These are phyloP conservation scores for Magnusiomyces fungicola DNA, from an alignment of 1,139 yeast species.

Conservation along the genomic window DNA sequence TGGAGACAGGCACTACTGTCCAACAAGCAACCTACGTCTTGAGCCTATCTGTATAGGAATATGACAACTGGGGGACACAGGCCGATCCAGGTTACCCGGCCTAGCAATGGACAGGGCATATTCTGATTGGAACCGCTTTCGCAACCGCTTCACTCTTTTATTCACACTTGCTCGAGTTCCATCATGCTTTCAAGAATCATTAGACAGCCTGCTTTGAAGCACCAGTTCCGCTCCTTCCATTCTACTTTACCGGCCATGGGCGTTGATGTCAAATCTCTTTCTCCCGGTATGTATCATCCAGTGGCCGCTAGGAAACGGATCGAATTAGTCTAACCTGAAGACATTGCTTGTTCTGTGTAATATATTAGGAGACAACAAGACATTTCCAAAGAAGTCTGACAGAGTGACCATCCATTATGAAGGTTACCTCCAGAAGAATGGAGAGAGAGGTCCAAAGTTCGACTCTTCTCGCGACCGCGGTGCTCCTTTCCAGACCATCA, in stretches of 20 bases:
- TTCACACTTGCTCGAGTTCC: too few species aligned
- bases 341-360: too few species aligned
- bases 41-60: too few species aligned
- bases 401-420: slow-evolving; percentile 81
- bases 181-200: neutral
- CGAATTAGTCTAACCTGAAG: too few species aligned
- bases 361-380: slow-evolving; percentile 61
- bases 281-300: slow-evolving; percentile 30
- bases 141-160: too few species aligned
- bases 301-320: neutral
- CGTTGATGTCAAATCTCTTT: slow-evolving; percentile 31
- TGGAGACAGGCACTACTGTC: too few species aligned
- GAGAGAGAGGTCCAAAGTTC: slow-evolving; percentile 93
- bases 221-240: slow-evolving; percentile 9
- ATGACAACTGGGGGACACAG: too few species aligned
- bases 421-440: slow-evolving; percentile 86
- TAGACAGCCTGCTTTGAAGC: neutral
- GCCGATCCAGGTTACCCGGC: too few species aligned
- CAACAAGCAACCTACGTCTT: too few species aligned
- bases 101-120: too few species aligned
- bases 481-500: slow-evolving; percentile 83
- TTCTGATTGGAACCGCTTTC: too few species aligned
- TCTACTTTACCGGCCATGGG: slow-evolving; percentile 26
- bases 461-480: slow-evolving; percentile 94
- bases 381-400: slow-evolving; percentile 82